phyloP scores from a whole-genome alignment of 163 green algal genomes.

The Dunaliella salina region DNA sequence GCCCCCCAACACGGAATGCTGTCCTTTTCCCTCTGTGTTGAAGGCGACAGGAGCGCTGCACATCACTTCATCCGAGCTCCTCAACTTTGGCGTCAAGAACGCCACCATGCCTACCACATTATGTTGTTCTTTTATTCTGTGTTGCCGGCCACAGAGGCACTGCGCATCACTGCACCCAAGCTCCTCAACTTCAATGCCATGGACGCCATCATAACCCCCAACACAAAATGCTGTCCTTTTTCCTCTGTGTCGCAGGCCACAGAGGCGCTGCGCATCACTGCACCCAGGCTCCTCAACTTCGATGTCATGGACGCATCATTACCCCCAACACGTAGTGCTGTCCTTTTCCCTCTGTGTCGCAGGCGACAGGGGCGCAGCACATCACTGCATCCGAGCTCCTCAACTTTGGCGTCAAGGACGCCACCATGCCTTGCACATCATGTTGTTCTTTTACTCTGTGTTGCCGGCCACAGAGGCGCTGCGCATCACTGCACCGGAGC shows the following conservation, averaged over 20 bases:
- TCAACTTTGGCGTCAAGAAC: conserved; percentile 86
- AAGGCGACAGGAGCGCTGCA: conserved; percentile 84
- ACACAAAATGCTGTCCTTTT: background rate
- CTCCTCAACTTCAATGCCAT: background rate
- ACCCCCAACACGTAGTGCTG: background rate
- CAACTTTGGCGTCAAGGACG: conserved; percentile 83
- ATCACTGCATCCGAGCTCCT: conserved; percentile 85
- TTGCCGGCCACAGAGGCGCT: conserved; percentile 84
- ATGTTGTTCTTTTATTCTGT: no score
- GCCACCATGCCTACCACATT: conserved; percentile 83
- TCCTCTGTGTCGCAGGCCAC: background rate
- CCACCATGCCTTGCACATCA: conserved; percentile 84
- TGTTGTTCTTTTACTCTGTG: no score
- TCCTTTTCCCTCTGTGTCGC: background rate
- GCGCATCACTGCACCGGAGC: conserved; percentile 80
- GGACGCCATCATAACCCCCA: background rate
- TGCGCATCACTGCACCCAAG: background rate
- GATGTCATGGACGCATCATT: background rate
- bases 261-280: background rate
- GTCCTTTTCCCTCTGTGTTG: no score
- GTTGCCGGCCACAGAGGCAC: background rate
- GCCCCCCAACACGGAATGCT: no score
- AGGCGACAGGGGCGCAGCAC: conserved; percentile 83
- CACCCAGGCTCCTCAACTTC: background rate
- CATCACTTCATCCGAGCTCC: conserved; percentile 83